Conservation (phyloP, 225 moss, liverwort and hornwort genomes). For the Marchantia paleacea region DNA sequence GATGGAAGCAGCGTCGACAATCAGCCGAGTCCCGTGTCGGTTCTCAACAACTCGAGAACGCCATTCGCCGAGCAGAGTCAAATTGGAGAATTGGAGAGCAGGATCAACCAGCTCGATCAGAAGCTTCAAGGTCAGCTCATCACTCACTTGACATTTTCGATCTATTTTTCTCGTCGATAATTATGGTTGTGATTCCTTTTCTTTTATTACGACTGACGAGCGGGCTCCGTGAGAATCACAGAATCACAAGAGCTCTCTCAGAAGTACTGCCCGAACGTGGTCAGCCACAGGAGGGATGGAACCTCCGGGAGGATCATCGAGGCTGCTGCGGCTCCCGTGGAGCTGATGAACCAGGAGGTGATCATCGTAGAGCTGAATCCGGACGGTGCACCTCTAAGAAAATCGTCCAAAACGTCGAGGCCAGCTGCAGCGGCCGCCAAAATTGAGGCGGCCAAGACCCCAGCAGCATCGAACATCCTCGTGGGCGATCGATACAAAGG, state of each 20-base stretch:
- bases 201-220: too few species aligned
- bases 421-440: background rate
- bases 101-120: constrained; percentile 33
- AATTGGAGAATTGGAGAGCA: constrained; percentile 19
- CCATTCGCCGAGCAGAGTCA: constrained; percentile 35
- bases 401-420: background rate
- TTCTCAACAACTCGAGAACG: constrained; percentile 30
- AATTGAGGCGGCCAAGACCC: background rate
- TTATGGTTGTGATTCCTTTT: background rate
- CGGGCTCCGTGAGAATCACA: constrained; percentile 6
- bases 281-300: constrained; percentile 22
- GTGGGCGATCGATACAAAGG: background rate
- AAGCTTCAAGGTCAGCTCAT: constrained; percentile 39
- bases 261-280: constrained; percentile 25
- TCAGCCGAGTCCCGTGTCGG: constrained; percentile 46
- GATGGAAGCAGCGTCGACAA: constrained; percentile 40
- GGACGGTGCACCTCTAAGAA: background rate
- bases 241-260: constrained; percentile 40
- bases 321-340: background rate
- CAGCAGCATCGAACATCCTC: background rate
- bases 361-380: constrained; percentile 12
- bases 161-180: background rate
- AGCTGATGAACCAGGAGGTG: constrained; percentile 18
- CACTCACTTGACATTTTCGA: background rate
- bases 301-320: constrained; percentile 8